Conservation (phyloP, 163 green algal genomes). For the Chlorella variabilis region DNA sequence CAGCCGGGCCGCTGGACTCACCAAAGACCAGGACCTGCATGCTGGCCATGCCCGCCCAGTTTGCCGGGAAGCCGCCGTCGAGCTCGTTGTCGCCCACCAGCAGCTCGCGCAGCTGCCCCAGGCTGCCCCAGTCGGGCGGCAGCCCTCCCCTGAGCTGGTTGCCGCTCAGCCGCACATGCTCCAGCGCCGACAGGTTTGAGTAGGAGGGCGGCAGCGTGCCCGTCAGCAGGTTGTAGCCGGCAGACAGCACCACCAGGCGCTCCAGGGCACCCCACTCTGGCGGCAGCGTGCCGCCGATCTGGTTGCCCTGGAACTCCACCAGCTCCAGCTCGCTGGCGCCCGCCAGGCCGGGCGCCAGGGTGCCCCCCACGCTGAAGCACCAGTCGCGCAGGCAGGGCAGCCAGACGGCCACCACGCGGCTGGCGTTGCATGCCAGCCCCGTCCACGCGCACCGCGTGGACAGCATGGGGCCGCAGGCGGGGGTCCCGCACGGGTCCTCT, state of each 20-base stretch:
- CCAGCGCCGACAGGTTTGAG: neutral
- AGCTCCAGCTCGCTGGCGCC: neutral
- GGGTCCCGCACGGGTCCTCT: conserved; percentile 7
- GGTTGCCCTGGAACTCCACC: neutral
- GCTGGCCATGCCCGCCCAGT: neutral
- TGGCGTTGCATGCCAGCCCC: conserved; percentile 13
- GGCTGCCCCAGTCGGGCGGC: neutral
- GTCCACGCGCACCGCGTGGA: neutral
- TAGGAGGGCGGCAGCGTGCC: neutral
- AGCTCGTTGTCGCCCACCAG: neutral
- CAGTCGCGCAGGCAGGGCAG: neutral
- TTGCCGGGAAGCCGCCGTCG: neutral
- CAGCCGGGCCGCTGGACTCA: too few relatives aligned
- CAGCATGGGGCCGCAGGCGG: neutral
- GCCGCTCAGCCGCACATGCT: neutral
- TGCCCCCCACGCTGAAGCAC: neutral
- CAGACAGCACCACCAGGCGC: neutral
- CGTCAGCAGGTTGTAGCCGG: neutral
- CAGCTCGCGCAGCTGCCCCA: neutral
- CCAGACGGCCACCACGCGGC: neutral
- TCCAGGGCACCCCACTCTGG: neutral
- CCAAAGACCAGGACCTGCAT: neutral
- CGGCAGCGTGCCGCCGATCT: conserved; percentile 16
- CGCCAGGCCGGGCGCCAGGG: conserved; percentile 7
- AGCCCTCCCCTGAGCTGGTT: neutral